Base-by-base conservation (phyloP, 805 yeast genomes). In the Clavispora vitiphila region DNA sequence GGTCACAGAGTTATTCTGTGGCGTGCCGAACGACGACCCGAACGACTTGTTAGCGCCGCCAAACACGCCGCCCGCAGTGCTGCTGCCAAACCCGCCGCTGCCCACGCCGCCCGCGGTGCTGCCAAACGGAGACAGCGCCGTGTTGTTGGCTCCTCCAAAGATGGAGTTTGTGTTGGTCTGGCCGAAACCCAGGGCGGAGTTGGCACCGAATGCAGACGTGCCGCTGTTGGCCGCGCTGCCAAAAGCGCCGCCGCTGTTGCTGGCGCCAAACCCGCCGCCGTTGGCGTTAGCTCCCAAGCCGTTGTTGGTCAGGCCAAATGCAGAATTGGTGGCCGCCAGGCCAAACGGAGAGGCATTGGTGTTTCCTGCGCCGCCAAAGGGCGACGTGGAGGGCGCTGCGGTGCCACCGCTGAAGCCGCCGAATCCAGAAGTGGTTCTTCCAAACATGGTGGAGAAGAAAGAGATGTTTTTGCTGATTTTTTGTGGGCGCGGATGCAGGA, bases 361-460 rank as follows among this genome's bases (percentile, higher is more conserved):
- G 27, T 43, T 35, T 8, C 44, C 36, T 10, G 65, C 48, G 29
- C 71, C 71, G 31, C 46, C 40, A 50, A 44, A 50, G 27, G 43
- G 52, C 26, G 46, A 34, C 49, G 39, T 30, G 18, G 40, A 30
- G 20, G 32, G 32, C 48, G 40, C 25, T 8, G 41, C 22, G 31
- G 39, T 14, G 30, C 30, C 40, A 25, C 56, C 51, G 24, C 69
- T 66, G 49, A 67, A 72, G 23, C 80, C 80, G 10, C 80, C 80
- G 56, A 76, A 76, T 15, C 81, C 81, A 36, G 76, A 66, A 11
- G 67, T 60, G 18, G 71, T 53, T 37, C 74, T 54, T 36, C 80
- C 78, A 64, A 77, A 76, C 80, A 76, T 67, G 40, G 27, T 22
- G 39, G 18, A 34, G 41, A 21, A 20, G 37, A 23, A 23, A 27